phyloP scores from a whole-genome alignment of 768 basidiomycete species.

The Amanita pallidorosea region DNA sequence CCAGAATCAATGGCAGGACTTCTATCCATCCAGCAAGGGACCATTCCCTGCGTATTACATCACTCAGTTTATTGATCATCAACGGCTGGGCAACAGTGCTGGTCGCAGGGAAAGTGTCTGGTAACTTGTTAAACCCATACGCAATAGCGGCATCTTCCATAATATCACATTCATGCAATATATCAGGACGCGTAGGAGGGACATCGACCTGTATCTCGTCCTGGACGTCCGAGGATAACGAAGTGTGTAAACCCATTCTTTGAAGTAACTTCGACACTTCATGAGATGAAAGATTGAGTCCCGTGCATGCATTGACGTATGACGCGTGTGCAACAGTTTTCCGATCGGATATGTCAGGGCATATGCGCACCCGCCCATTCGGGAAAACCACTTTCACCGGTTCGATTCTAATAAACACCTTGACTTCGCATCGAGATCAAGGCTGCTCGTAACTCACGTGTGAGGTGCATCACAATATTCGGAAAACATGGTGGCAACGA shows the following conservation, averaged over 20 bases:
- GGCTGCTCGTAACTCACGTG: slow-evolving; percentile 47
- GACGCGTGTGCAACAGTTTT: slow-evolving; percentile 68
- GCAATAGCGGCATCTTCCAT: slow-evolving; percentile 98
- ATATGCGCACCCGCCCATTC: slow-evolving; percentile 64
- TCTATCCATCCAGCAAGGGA: slow-evolving; percentile 95
- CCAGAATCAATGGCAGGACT: slow-evolving; percentile 87
- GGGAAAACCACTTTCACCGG: slow-evolving; percentile 80
- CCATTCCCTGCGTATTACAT: slow-evolving; percentile 85
- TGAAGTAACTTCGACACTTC: slow-evolving; percentile 66
- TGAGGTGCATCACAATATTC: slow-evolving; percentile 90
- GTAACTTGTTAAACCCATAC: slow-evolving; percentile 96
- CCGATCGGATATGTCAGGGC: slow-evolving; percentile 72
- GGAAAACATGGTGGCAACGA: slow-evolving; percentile 95
- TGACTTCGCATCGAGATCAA: neutral
- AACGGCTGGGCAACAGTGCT: slow-evolving; percentile 93
- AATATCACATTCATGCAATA: slow-evolving; percentile 95
- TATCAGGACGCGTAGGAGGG: slow-evolving; percentile 95
- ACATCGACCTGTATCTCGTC: slow-evolving; percentile 72
- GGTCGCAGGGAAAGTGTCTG: slow-evolving; percentile 83
- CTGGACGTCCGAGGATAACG: slow-evolving; percentile 37
- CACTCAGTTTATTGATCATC: slow-evolving; percentile 80
- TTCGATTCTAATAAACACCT: slow-evolving; percentile 62
- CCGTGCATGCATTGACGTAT: slow-evolving; percentile 95
- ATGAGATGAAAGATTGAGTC: slow-evolving; percentile 54
- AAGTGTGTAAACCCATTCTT: slow-evolving; percentile 70